Percentiles rank a stretch among this genome's conserved stretches.
phyloP scores from a whole-genome alignment of 805 yeast genomes.

The Wickerhamiella domercqiae region DNA sequence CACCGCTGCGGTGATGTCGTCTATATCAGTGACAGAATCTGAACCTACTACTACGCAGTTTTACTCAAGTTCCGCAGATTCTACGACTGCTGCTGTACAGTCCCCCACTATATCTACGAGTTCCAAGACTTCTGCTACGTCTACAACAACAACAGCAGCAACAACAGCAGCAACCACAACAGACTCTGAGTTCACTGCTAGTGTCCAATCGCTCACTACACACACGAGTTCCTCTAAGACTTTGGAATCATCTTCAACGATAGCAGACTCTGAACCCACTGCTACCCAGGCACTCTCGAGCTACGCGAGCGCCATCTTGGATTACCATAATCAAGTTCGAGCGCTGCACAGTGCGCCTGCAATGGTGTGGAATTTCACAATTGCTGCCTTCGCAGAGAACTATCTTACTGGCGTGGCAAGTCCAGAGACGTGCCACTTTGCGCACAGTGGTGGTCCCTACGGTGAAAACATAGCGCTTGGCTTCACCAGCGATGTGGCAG shows the following conservation, averaged over 20 bases:
- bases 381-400: slow-evolving; percentile 39
- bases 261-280: slow-evolving; percentile 13
- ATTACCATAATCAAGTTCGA: slow-evolving; percentile 19
- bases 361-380: slow-evolving; percentile 39
- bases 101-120: no score
- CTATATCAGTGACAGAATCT: no score
- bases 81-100: no score
- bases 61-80: no score
- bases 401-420: slow-evolving; percentile 31
- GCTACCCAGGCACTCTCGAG: slow-evolving; percentile 9
- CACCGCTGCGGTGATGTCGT: no score
- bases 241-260: slow-evolving; percentile 8
- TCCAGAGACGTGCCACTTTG: slow-evolving; percentile 32
- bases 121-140: background rate
- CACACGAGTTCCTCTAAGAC: slow-evolving; percentile 14
- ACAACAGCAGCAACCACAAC: slow-evolving; percentile 1
- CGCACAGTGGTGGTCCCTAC: slow-evolving; percentile 50
- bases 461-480: slow-evolving; percentile 82
- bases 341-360: slow-evolving; percentile 20
- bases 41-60: no score
- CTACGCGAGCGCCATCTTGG: slow-evolving; percentile 7
- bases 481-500: slow-evolving; percentile 29
- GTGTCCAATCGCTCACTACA: slow-evolving; percentile 1
- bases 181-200: background rate
- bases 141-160: slow-evolving; percentile 2